Conservation (phyloP, 2,329 filamentous ascomycete genomes). For the Diaporthe humulicola region DNA sequence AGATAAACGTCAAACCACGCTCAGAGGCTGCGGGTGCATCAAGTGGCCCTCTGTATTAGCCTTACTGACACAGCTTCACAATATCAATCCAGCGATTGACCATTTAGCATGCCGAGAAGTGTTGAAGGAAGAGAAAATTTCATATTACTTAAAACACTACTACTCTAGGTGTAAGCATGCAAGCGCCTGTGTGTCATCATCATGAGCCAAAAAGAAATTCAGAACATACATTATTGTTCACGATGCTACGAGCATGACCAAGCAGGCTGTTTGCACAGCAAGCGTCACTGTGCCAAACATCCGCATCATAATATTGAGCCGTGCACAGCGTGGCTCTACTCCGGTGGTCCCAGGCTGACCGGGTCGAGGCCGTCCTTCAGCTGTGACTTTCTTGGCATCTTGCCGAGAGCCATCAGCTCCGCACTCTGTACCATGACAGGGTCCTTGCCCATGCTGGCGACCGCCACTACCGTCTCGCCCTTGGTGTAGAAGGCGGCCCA, state of each 20-base stretch:
- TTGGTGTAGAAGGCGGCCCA: constrained; percentile 93
- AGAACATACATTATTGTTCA: constrained; percentile 19
- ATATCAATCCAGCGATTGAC: background rate
- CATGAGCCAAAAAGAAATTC: background rate
- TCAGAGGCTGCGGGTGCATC: no score
- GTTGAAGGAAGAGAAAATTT: background rate
- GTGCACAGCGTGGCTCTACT: constrained; percentile 42
- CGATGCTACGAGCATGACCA: background rate
- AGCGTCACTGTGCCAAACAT: constrained; percentile 20
- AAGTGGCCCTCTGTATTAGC: no score
- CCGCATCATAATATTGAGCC: background rate
- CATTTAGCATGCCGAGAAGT: background rate
- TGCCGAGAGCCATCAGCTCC: constrained; percentile 85
- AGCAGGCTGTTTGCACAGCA: background rate
- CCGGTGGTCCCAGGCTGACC: constrained; percentile 56
- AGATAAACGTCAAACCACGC: no score
- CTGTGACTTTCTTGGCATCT: constrained; percentile 87
- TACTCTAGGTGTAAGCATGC: background rate
- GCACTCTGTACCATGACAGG: constrained; percentile 86
- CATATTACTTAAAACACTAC: constrained; percentile 13
- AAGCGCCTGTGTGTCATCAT: background rate
- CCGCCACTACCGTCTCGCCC: constrained; percentile 88
- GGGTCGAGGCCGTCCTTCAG: constrained; percentile 74
- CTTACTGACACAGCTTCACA: no score
- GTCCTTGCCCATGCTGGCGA: constrained; percentile 91